phyloP scores from a whole-genome alignment of 176 grass and related monocot species.

The Avena sativa region DNA sequence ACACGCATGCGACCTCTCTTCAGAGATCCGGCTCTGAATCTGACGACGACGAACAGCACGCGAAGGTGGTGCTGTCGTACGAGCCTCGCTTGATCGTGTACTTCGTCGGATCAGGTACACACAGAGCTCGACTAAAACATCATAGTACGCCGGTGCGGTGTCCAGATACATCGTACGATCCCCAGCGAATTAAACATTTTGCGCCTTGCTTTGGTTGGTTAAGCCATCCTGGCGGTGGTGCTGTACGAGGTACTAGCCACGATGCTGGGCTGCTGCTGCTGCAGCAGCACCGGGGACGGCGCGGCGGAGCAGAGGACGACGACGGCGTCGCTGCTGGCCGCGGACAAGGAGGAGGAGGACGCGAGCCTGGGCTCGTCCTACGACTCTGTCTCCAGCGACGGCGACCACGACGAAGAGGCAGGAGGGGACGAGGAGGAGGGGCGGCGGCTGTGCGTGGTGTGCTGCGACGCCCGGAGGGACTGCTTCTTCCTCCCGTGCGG shows the following conservation, averaged over 20 bases:
- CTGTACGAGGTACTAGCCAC: conserved; percentile 61
- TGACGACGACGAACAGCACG: conserved; percentile 39
- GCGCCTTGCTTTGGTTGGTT: too few relatives aligned
- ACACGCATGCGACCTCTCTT: not conserved
- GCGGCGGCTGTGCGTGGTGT: conserved; percentile 50
- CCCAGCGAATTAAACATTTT: not conserved
- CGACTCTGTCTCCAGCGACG: conserved; percentile 76
- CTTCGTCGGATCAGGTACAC: conserved; percentile 71
- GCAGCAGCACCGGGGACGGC: not conserved
- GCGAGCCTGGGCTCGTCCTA: conserved; percentile 80
- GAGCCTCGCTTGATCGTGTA: conserved; percentile 68
- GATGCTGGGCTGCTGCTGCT: conserved; percentile 22
- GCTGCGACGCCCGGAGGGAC: conserved; percentile 63
- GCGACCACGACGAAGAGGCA: conserved; percentile 51
- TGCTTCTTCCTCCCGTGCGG: conserved; percentile 84
- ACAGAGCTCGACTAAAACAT: not conserved
- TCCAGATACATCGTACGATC: too few relatives aligned
- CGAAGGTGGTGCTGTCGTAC: conserved; percentile 60
- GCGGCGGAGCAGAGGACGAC: not conserved
- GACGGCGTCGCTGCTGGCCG: conserved; percentile 17
- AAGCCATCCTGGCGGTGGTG: conserved; percentile 38
- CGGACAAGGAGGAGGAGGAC: conserved; percentile 57
- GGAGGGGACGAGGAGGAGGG: conserved; percentile 34
- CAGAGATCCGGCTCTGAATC: conserved; percentile 37
- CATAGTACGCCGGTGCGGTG: too few relatives aligned